phyloP scores from a whole-genome alignment of 2,329 filamentous ascomycete species.

The Trichophaea hybrida region DNA sequence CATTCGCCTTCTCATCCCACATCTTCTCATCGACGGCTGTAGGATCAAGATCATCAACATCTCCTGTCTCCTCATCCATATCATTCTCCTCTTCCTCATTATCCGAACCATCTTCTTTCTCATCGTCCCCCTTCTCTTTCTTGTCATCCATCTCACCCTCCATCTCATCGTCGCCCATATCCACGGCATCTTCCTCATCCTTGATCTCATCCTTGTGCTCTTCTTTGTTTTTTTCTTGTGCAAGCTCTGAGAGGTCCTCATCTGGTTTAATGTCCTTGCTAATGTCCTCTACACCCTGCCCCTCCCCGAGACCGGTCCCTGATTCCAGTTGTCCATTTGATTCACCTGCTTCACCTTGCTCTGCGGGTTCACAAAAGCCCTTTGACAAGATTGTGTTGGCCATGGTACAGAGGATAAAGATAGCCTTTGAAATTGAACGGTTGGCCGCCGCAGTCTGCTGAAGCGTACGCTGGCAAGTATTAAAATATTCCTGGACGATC shows the following conservation, averaged over 20 bases:
- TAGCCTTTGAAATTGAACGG: slow-evolving; percentile 55
- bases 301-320: slow-evolving; percentile 87
- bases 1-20: slow-evolving; percentile 73
- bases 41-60: slow-evolving; percentile 80
- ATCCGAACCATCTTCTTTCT: slow-evolving; percentile 38
- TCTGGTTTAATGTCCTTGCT: slow-evolving; percentile 92
- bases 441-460: slow-evolving; percentile 50
- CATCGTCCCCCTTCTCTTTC: slow-evolving; percentile 48
- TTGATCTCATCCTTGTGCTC: slow-evolving; percentile 52
- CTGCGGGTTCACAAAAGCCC: slow-evolving; percentile 82
- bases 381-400: slow-evolving; percentile 68
- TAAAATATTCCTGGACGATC: slow-evolving; percentile 58
- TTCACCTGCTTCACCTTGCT: slow-evolving; percentile 55
- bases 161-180: slow-evolving; percentile 79
- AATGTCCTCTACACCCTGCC: slow-evolving; percentile 90
- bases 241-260: slow-evolving; percentile 81
- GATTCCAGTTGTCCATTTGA: slow-evolving; percentile 63
- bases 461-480: slow-evolving; percentile 46
- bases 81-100: slow-evolving; percentile 53
- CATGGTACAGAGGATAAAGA: slow-evolving; percentile 58
- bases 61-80: slow-evolving; percentile 78
- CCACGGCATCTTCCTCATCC: slow-evolving; percentile 71
- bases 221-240: slow-evolving; percentile 62
- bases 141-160: slow-evolving; percentile 67
- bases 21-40: slow-evolving; percentile 94